Evolutionary conservation across 768 basidiomycete species (phyloP).

Genomic region (Hydnomerulius pinastri): DNA sequence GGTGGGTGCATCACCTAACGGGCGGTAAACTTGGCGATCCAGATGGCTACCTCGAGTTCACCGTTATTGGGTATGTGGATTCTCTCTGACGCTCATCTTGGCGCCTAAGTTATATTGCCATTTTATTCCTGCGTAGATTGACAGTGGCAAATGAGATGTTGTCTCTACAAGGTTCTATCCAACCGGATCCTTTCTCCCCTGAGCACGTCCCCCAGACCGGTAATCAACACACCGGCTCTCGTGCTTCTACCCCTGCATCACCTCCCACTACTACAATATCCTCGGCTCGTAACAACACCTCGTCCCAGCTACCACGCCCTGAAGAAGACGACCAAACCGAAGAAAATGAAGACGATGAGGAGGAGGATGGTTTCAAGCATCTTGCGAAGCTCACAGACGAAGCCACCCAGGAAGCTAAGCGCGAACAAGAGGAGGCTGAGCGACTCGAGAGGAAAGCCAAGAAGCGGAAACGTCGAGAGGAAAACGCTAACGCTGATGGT

Average conservation of each 20-base stretch:
- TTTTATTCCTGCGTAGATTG: slow-evolving; percentile 47
- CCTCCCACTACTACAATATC: slow-evolving; percentile 1
- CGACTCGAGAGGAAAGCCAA: slow-evolving; percentile 22
- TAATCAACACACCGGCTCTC: slow-evolving; percentile 15
- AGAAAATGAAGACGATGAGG: slow-evolving; percentile 12
- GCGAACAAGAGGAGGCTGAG: slow-evolving; percentile 24
- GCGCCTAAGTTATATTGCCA: background rate
- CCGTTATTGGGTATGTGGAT: slow-evolving; percentile 70
- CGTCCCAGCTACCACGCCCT: slow-evolving; percentile 19
- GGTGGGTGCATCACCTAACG: slow-evolving; percentile 78
- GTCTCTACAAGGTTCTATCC: slow-evolving; percentile 83
- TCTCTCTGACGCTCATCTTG: background rate
- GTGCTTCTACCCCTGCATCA: slow-evolving; percentile 18
- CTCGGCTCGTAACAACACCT: background rate
- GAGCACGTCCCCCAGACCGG: slow-evolving; percentile 46
- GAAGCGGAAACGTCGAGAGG: slow-evolving; percentile 31
- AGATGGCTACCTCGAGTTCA: slow-evolving; percentile 74
- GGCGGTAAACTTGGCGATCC: slow-evolving; percentile 68
- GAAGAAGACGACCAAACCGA: slow-evolving; percentile 11
- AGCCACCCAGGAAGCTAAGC: slow-evolving; percentile 19
- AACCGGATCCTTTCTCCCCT: slow-evolving; percentile 71
- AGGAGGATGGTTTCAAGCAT: slow-evolving; percentile 32
- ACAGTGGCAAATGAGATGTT: slow-evolving; percentile 94
- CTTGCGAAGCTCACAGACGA: slow-evolving; percentile 34
- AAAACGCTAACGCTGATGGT: slow-evolving; percentile 19